Evolutionary conservation across 257 asterid species (phyloP).

Genomic region (Echites panduratus): DNA sequence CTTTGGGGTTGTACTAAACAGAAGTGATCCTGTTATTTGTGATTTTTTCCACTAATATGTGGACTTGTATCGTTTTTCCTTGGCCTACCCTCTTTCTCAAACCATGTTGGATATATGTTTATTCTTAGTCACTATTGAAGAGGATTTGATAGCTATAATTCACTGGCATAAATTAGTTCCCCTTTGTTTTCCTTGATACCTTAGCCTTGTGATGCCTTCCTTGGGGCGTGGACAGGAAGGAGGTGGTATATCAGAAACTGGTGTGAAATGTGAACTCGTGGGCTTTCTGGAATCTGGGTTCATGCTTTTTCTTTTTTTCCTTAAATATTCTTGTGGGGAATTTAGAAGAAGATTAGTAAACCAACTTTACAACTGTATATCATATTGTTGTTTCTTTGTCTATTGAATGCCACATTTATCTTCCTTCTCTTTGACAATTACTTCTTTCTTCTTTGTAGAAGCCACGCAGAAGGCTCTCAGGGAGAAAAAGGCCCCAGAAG

Average conservation of each 20-base stretch:
- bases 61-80: background rate
- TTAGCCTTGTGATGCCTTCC: background rate
- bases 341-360: background rate
- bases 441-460: constrained; percentile 33
- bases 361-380: background rate
- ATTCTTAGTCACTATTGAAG: background rate
- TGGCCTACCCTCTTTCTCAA: background rate
- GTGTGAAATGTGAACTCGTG: background rate
- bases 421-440: no score
- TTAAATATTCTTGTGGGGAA: background rate
- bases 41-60: background rate
- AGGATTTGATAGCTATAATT: background rate
- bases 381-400: background rate
- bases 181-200: background rate
- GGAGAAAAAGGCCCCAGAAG: constrained; percentile 55
- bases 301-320: background rate
- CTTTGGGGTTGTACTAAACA: background rate
- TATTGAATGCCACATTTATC: background rate
- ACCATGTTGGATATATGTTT: background rate
- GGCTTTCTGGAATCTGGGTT: background rate
- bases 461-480: constrained; percentile 49
- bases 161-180: background rate
- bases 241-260: background rate
- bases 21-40: background rate
- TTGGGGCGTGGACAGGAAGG: background rate